Evolutionary conservation across 495 filamentous ascomycete genomes (phyloP).

Genomic region (Neurospora discreta): DNA sequence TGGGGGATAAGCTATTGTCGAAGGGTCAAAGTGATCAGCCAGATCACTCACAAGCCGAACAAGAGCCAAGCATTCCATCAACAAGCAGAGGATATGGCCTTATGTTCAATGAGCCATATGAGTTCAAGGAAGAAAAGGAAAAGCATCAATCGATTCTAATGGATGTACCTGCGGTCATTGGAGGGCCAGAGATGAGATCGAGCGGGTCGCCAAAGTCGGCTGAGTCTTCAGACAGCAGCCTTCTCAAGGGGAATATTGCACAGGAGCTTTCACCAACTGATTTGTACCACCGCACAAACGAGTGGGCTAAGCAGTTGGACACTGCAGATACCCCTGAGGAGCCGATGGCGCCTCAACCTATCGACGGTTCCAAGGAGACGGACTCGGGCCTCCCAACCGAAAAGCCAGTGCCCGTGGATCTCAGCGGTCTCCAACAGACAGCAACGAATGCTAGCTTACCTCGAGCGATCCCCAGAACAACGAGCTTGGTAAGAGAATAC

Average conservation of each 20-base stretch:
- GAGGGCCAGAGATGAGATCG: not conserved
- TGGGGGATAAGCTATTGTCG: not conserved
- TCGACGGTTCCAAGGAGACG: conserved; percentile 14
- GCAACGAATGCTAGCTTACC: conserved; percentile 38
- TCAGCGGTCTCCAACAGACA: conserved; percentile 61
- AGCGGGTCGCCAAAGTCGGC: conserved; percentile 15
- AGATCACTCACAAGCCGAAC: not conserved
- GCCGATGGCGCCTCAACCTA: conserved; percentile 45
- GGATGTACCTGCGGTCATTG: not conserved
- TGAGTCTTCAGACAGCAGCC: conserved; percentile 29
- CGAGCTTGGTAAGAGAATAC: conserved; percentile 22
- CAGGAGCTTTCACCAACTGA: conserved; percentile 57
- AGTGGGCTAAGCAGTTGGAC: conserved; percentile 89
- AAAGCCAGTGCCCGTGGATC: conserved; percentile 47
- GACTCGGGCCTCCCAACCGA: conserved; percentile 28
- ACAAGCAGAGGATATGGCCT: not conserved
- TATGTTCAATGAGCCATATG: not conserved
- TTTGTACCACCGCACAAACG: conserved; percentile 79
- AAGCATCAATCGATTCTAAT: not conserved
- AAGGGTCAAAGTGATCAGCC: not conserved
- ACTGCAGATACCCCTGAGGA: conserved; percentile 61
- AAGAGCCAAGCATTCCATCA: not conserved
- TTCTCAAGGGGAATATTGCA: conserved; percentile 41
- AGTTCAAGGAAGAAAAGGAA: not conserved
- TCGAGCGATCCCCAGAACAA: conserved; percentile 23